phyloP scores from a whole-genome alignment of 1,284 basidiomycete genomes.

The Sphaerobolus stellatus region DNA sequence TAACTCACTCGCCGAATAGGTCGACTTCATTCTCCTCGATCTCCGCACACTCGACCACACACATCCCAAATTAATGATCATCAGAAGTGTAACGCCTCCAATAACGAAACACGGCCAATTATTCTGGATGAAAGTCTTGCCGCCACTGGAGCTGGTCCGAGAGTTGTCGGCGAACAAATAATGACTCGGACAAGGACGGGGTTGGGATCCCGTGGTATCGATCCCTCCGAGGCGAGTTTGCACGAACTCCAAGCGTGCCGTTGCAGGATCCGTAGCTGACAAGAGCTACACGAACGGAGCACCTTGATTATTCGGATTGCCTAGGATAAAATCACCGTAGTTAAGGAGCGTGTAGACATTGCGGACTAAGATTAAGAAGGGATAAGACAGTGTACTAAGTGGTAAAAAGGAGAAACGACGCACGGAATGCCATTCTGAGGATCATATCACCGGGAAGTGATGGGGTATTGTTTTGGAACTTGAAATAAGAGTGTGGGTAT shows the following conservation, averaged over 20 bases:
- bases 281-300: conserved; percentile 36
- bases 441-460: no score
- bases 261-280: conserved; percentile 27
- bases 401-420: conserved; percentile 12
- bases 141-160: no score
- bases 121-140: no score
- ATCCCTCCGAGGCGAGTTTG: conserved; percentile 24
- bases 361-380: conserved; percentile 33
- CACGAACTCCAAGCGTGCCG: conserved; percentile 34
- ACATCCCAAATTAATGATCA: no score
- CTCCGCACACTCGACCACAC: no score
- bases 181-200: no score
- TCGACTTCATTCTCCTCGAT: no score
- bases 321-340: conserved; percentile 56
- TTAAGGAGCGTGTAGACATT: conserved; percentile 59
- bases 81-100: no score
- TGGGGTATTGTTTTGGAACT: neutral
- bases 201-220: conserved; percentile 21
- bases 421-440: conserved; percentile 36
- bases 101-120: no score
- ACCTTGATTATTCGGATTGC: conserved; percentile 24
- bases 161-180: no score
- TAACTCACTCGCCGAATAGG: no score
- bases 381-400: neutral
- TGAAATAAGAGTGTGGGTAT: no score